Evolutionary conservation across 108 stramenopile species (phyloP).

Genomic region (Nitzschia sp.): DNA sequence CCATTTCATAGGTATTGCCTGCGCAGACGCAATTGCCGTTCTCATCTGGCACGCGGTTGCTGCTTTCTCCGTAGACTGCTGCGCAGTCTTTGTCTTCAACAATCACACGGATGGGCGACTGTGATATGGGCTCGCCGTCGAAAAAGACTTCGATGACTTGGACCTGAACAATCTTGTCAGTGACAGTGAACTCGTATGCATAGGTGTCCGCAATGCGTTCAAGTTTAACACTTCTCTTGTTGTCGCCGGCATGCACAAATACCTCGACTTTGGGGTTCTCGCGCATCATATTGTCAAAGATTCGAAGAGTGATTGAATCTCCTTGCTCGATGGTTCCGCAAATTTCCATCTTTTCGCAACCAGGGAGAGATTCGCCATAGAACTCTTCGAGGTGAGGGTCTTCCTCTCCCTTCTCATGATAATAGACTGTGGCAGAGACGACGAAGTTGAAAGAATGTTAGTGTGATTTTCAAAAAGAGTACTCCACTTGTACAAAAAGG

Average conservation of each 20-base stretch:
- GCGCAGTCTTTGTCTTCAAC: conserved; percentile 14
- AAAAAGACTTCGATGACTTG: conserved; percentile 30
- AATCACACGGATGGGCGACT: conserved; percentile 33
- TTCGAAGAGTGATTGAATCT: conserved; percentile 3
- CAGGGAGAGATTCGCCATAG: conserved; percentile 1
- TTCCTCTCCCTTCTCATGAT: neutral
- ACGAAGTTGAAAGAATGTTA: too few species aligned
- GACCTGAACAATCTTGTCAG: conserved; percentile 16
- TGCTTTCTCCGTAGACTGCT: neutral
- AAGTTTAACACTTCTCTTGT: neutral
- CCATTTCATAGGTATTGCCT: conserved; percentile 4
- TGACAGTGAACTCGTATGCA: conserved; percentile 27
- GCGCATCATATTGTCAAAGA: conserved; percentile 24
- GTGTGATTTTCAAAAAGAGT: too few species aligned
- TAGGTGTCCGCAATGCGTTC: neutral
- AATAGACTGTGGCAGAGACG: too few species aligned
- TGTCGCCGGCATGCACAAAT: neutral
- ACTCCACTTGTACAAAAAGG: neutral
- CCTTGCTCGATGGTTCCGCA: conserved; percentile 31
- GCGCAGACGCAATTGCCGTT: conserved; percentile 25
- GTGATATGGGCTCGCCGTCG: conserved; percentile 33
- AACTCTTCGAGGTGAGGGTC: neutral
- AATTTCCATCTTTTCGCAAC: conserved; percentile 35
- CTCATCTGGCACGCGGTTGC: conserved; percentile 4
- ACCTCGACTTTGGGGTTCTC: neutral